These are phyloP conservation scores for Inga laurina DNA, from an alignment of 306 rosid species.

Conservation along the genomic window DNA sequence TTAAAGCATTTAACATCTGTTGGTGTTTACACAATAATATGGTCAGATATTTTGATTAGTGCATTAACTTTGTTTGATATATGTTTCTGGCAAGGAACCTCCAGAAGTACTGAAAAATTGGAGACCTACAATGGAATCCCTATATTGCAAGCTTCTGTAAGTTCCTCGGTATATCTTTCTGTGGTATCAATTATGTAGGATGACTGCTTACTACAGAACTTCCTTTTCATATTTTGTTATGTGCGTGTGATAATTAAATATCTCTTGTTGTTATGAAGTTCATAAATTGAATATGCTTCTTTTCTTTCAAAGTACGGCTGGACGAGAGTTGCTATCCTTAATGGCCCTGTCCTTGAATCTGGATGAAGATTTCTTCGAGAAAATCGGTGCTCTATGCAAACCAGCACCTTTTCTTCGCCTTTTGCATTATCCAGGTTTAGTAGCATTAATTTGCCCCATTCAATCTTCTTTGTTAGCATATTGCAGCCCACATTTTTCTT, in stretches of 20 bases:
- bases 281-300: slow-evolving; percentile 18
- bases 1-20: background rate
- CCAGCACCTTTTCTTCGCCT: slow-evolving; percentile 70
- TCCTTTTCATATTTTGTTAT: background rate
- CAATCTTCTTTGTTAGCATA: background rate
- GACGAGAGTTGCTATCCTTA: slow-evolving; percentile 56
- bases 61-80: background rate
- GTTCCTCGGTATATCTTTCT: slow-evolving; percentile 27
- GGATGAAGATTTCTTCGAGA: slow-evolving; percentile 68
- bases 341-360: slow-evolving; percentile 72
- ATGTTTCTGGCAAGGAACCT: slow-evolving; percentile 31
- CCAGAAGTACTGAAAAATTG: slow-evolving; percentile 71
- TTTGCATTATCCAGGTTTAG: slow-evolving; percentile 77
- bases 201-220: background rate
- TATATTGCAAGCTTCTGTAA: slow-evolving; percentile 61
- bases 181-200: background rate
- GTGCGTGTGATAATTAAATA: background rate
- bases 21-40: background rate
- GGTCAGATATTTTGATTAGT: background rate
- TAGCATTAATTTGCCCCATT: slow-evolving; percentile 12
- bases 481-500: background rate
- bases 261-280: background rate
- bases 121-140: slow-evolving; percentile 67
- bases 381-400: slow-evolving; percentile 52
- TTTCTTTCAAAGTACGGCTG: slow-evolving; percentile 53